phyloP scores from a whole-genome alignment of 1,139 yeast genomes.

The Candida pseudocylindracea region DNA sequence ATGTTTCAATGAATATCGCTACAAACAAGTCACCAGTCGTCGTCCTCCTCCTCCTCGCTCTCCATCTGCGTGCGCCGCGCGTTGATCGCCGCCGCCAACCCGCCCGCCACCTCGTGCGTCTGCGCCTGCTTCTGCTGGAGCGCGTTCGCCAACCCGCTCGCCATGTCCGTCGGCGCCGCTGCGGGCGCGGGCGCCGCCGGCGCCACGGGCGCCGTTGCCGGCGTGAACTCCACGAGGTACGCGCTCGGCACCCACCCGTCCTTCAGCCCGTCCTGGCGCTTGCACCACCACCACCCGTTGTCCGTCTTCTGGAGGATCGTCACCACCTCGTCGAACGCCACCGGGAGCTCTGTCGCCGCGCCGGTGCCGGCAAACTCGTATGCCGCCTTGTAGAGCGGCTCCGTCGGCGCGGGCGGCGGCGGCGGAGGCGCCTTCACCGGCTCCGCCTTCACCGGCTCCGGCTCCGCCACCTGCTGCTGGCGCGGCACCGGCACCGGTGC shows the following conservation, averaged over 20 bases:
- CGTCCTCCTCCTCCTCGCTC: slow-evolving; percentile 60
- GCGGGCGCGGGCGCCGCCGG: slow-evolving; percentile 2
- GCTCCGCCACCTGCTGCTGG: slow-evolving; percentile 5
- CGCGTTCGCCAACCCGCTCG: slow-evolving; percentile 57
- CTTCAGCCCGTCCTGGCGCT: slow-evolving; percentile 58
- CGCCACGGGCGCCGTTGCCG: not conserved
- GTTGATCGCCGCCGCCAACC: slow-evolving; percentile 77
- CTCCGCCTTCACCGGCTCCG: slow-evolving; percentile 1
- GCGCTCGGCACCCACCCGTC: slow-evolving; percentile 98
- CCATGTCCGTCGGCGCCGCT: slow-evolving; percentile 14
- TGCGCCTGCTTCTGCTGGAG: slow-evolving; percentile 43
- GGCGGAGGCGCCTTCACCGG: slow-evolving; percentile 21
- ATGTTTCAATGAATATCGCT: too few relatives aligned
- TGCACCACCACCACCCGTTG: slow-evolving; percentile 24
- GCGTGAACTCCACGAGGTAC: slow-evolving; percentile 34
- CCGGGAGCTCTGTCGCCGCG: slow-evolving; percentile 55
- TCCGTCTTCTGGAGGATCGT: slow-evolving; percentile 37
- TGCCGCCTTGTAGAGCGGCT: slow-evolving; percentile 67
- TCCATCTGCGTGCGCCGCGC: slow-evolving; percentile 58
- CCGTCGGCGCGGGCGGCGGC: slow-evolving; percentile 31
- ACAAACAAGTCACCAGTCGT: slow-evolving; percentile 12
- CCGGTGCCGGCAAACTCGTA: slow-evolving; percentile 84
- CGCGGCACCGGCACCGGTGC: slow-evolving; percentile 2
- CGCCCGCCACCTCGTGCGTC: slow-evolving; percentile 52
- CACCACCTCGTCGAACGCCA: slow-evolving; percentile 49